Evolutionary conservation across 768 basidiomycete genomes (phyloP).

Genomic region (Mycena chlorophos): DNA sequence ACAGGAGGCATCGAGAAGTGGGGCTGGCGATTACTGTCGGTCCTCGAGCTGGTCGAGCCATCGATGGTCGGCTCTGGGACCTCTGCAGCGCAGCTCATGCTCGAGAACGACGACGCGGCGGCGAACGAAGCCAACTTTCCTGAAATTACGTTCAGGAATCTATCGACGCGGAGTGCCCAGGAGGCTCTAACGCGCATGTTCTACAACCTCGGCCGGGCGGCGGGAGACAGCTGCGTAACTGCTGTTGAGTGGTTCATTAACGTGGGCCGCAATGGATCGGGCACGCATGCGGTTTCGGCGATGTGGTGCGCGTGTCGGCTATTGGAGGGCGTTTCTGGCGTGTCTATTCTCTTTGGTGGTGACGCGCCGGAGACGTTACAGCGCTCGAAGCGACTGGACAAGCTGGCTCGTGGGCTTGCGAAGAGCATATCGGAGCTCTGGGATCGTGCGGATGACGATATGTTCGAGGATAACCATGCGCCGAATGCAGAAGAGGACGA

Average conservation of each 20-base stretch:
- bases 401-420: conserved; percentile 61
- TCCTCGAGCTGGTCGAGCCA: conserved; percentile 73
- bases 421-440: conserved; percentile 71
- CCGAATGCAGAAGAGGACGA: conserved; percentile 34
- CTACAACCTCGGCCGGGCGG: conserved; percentile 64
- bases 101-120: conserved; percentile 50
- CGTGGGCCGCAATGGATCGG: conserved; percentile 47
- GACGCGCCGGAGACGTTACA: conserved; percentile 27
- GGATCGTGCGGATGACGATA: conserved; percentile 47
- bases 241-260: conserved; percentile 82
- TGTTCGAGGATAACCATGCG: conserved; percentile 21
- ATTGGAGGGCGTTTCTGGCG: conserved; percentile 65
- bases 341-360: conserved; percentile 41
- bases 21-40: conserved; percentile 84
- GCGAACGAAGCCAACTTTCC: conserved; percentile 53
- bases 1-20: conserved; percentile 86
- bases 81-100: conserved; percentile 53
- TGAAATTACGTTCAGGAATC: conserved; percentile 54
- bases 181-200: conserved; percentile 71
- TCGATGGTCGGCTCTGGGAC: conserved; percentile 46
- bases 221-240: conserved; percentile 67
- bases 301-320: conserved; percentile 83
- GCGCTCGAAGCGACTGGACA: conserved; percentile 57
- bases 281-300: conserved; percentile 58
- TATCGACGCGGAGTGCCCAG: conserved; percentile 51